Evolutionary conservation across 441 rosid genomes (phyloP).

Genomic region (Aquilaria agallochum): DNA sequence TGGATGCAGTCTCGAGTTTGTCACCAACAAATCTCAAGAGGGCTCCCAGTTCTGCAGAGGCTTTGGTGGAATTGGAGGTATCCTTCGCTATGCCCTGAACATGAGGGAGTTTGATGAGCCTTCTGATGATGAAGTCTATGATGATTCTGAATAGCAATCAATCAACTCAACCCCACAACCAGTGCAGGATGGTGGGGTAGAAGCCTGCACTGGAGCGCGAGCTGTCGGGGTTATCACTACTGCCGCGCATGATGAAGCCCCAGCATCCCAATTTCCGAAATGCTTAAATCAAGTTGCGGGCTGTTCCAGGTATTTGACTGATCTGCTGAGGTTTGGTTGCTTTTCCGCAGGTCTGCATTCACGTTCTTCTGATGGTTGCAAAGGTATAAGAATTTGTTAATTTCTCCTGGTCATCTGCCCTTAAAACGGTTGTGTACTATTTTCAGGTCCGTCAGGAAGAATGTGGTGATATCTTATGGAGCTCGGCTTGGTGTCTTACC

Average conservation of each 20-base stretch:
- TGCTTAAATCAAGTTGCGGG: too few species aligned
- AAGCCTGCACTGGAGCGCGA: conserved; percentile 47
- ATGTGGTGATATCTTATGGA: too few species aligned
- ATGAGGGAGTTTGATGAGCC: conserved; percentile 64
- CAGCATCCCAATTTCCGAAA: too few species aligned
- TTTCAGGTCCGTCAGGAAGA: too few species aligned
- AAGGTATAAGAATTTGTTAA: too few species aligned
- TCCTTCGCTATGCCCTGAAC: conserved; percentile 83
- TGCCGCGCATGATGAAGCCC: neutral
- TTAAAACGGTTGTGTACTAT: too few species aligned
- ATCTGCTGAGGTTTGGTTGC: too few species aligned
- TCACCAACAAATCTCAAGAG: conserved; percentile 84
- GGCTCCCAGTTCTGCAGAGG: conserved; percentile 91
- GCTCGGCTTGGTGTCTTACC: too few species aligned
- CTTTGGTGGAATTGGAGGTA: conserved; percentile 89
- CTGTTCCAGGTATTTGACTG: too few species aligned
- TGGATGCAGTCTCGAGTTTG: conserved; percentile 79
- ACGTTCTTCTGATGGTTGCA: too few species aligned
- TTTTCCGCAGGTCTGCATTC: too few species aligned
- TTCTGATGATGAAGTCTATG: conserved; percentile 56
- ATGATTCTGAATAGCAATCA: conserved; percentile 84
- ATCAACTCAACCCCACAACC: conserved; percentile 38
- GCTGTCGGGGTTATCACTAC: conserved; percentile 15
- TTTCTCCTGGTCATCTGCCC: too few species aligned
- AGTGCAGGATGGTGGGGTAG: conserved; percentile 54